Evolutionary conservation across 306 rosid species (phyloP).

Genomic region (Hippophae rhamnoides): DNA sequence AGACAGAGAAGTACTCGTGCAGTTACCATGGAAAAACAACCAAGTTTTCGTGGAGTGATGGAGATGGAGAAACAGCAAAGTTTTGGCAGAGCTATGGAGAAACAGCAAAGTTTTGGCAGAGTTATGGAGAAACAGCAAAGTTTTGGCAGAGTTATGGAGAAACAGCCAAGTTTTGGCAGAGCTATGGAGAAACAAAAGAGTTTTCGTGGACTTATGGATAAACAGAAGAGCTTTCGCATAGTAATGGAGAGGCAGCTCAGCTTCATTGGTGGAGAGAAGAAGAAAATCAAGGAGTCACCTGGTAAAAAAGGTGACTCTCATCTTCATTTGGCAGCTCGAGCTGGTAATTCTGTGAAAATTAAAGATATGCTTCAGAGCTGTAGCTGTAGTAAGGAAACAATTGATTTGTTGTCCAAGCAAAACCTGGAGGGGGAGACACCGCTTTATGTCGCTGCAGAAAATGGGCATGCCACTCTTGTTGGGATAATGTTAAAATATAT

Average conservation of each 20-base stretch:
- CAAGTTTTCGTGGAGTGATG: slow-evolving; percentile 26
- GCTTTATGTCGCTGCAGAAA: slow-evolving; percentile 78
- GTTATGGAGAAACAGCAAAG: slow-evolving; percentile 15
- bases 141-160: slow-evolving; percentile 36
- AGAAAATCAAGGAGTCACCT: slow-evolving; percentile 42
- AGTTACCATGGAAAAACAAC: slow-evolving; percentile 36
- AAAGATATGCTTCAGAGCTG: slow-evolving; percentile 50
- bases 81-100: slow-evolving; percentile 14
- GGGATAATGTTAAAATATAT: slow-evolving; percentile 64
- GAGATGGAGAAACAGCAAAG: slow-evolving; percentile 24
- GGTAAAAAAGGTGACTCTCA: slow-evolving; percentile 49
- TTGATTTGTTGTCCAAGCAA: slow-evolving; percentile 50
- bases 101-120: slow-evolving; percentile 16
- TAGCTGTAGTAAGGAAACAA: slow-evolving; percentile 25
- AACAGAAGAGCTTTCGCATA: slow-evolving; percentile 53
- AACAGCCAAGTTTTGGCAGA: slow-evolving; percentile 34
- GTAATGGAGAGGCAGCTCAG: slow-evolving; percentile 58
- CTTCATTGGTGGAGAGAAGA: slow-evolving; percentile 39
- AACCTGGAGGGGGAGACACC: slow-evolving; percentile 91
- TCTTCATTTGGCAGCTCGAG: slow-evolving; percentile 77
- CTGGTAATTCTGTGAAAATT: slow-evolving; percentile 52
- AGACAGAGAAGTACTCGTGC: slow-evolving; percentile 34
- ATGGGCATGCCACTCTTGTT: slow-evolving; percentile 56
- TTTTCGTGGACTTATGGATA: slow-evolving; percentile 76
- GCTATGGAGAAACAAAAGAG: slow-evolving; percentile 63